Base-by-base conservation (phyloP, 2,329 filamentous ascomycete species). In the Thielaviopsis musarum region DNA sequence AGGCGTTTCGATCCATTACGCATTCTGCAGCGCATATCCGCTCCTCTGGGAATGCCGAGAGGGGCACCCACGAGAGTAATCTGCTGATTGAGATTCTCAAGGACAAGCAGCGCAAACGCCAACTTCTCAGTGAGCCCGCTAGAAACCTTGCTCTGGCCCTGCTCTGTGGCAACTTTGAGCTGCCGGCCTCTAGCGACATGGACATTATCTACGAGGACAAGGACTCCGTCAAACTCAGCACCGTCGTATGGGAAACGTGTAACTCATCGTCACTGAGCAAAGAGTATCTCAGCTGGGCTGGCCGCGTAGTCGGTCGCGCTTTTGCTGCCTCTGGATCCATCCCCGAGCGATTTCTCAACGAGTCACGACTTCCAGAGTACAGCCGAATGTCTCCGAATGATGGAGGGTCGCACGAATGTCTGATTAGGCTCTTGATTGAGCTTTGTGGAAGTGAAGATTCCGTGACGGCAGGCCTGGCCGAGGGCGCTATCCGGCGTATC, bases 201-300 rank as follows among this genome's bases (percentile, higher is more conserved):
- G 88, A 94, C 67, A 78, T 90, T 30, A 75, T 94, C 26, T 81
- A 81, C 28, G 76, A 76, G 0, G 88, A 95, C 67, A 67, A 76
- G 17, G 76, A 82, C 52, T 84, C 88, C 12, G 69, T 80, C 13
- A 69, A 72, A 1, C 81, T 84, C 66, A 80, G 83, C 1, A 74
- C 82, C 13, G 79, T 83, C 19, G 77, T 96, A 0, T 93, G 86
- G 84, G 83, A 84, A 67, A 90, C 87, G 51, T 87, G 89, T 64
- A 77, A 80, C 61, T 76, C 79, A n/a, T 74, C 78, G 45, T 73
- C 78, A 1, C 74, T 85, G 17, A 86, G 83, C 59, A 73, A 79
- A 26, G 78, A 82, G 17, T 96, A 93, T 68, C 73, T 89, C 0
- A 74, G 87, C 0, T 98, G 94, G 94, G 87, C 88, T 52, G 91